Conservation (phyloP, 1,284 basidiomycete genomes). For the Meira miltonrushii region DNA sequence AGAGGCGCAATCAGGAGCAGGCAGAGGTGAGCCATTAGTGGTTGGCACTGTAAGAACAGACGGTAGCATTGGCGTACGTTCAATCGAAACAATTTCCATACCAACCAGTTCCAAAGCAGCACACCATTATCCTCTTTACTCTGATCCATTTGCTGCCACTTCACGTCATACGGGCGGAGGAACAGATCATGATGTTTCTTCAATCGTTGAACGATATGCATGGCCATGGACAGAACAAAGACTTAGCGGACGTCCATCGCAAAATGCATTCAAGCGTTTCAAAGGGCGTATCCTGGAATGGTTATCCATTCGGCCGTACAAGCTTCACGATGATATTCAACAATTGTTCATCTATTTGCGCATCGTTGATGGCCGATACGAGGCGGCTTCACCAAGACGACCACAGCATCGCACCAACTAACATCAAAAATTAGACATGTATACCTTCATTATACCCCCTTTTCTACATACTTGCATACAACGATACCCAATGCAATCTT, state of each 20-base stretch:
- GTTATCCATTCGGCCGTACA: conserved; percentile 2
- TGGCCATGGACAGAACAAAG: conserved; percentile 16
- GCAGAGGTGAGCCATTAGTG: neutral
- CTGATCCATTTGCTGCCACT: neutral
- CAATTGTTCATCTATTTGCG: too few species aligned
- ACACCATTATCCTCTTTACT: neutral
- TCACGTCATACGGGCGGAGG: conserved; percentile 13
- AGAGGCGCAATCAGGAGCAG: neutral
- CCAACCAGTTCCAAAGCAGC: neutral
- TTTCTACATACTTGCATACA: too few species aligned
- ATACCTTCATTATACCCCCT: too few species aligned
- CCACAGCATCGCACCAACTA: too few species aligned
- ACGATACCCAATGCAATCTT: too few species aligned
- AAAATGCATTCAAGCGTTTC: neutral
- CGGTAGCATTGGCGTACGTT: neutral
- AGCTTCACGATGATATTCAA: too few species aligned
- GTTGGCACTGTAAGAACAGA: neutral
- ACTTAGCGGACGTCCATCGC: neutral
- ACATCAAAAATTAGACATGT: too few species aligned
- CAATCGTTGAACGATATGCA: conserved; percentile 11
- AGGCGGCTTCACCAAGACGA: too few species aligned
- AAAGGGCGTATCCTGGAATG: conserved; percentile 3
- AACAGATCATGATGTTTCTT: conserved; percentile 7
- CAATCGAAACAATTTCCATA: neutral
- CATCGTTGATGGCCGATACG: too few species aligned